A percentile compares a stretch with the other conserved stretches of the same genome.
Conservation (phyloP, 1,284 basidiomycete species). For the Apiotrichum porosum region DNA sequence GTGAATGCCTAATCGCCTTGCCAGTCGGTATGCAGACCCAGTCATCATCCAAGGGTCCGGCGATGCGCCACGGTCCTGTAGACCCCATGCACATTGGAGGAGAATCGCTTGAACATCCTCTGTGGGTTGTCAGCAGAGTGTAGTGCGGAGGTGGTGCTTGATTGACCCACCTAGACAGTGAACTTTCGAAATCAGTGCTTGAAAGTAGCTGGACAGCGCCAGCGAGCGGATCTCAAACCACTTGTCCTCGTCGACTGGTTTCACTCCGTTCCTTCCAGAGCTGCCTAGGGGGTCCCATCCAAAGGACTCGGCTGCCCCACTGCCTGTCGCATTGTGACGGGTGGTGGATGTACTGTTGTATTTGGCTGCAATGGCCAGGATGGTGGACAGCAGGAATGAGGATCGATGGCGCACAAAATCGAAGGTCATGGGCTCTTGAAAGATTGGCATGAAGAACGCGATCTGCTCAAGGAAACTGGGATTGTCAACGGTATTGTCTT, state of each 20-base stretch:
- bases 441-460: conserved; percentile 20
- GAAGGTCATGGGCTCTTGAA: conserved; percentile 20
- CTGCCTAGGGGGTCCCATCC: no score
- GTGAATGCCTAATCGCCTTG: conserved; percentile 18
- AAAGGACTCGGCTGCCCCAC: no score
- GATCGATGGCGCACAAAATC: conserved; percentile 17
- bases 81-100: conserved; percentile 18
- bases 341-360: conserved; percentile 11
- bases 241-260: conserved; percentile 11
- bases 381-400: conserved; percentile 20
- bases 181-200: conserved; percentile 23
- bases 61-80: conserved; percentile 22
- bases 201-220: conserved; percentile 21
- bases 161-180: conserved; percentile 19
- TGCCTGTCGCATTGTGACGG: no score
- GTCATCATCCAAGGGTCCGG: conserved; percentile 25
- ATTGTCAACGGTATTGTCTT: conserved; percentile 3
- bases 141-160: background rate
- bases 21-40: conserved; percentile 18
- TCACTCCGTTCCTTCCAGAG: background rate
- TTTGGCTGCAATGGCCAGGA: conserved; percentile 21
- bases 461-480: conserved; percentile 18
- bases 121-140: no score
- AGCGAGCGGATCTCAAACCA: conserved; percentile 18
- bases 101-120: conserved; percentile 23